Evolutionary conservation across 768 basidiomycete species (phyloP).

Genomic region (Leucosporidium scottii): DNA sequence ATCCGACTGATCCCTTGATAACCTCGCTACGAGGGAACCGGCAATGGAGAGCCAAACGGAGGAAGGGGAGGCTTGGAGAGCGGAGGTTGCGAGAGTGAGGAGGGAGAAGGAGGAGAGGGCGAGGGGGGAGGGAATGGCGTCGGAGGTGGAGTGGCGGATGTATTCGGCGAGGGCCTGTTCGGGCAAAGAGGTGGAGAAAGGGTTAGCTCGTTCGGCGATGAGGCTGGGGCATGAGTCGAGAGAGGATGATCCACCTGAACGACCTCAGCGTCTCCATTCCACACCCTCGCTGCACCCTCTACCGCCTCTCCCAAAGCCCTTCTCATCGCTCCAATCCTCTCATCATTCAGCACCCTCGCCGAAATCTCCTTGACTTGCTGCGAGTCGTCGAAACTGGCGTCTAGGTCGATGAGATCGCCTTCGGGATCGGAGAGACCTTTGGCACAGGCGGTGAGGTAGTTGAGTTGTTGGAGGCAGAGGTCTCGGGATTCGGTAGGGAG

Average conservation of each 20-base stretch:
- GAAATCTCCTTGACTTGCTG: slow-evolving; percentile 29
- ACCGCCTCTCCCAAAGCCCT: slow-evolving; percentile 37
- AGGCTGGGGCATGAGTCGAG: too few relatives aligned
- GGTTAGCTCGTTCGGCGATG: too few relatives aligned
- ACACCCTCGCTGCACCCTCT: slow-evolving; percentile 37
- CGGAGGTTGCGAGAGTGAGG: slow-evolving; percentile 42
- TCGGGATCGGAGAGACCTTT: slow-evolving; percentile 45
- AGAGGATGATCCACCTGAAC: too few relatives aligned
- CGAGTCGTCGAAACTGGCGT: slow-evolving; percentile 35
- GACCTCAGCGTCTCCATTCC: slow-evolving; percentile 42
- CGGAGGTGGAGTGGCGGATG: slow-evolving; percentile 42
- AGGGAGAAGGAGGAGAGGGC: slow-evolving; percentile 44
- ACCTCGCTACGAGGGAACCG: slow-evolving; percentile 39
- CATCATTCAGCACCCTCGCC: slow-evolving; percentile 13
- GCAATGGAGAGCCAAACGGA: slow-evolving; percentile 39
- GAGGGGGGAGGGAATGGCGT: slow-evolving; percentile 41
- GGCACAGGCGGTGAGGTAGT: slow-evolving; percentile 44
- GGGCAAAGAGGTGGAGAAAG: too few relatives aligned
- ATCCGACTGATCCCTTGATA: slow-evolving; percentile 32
- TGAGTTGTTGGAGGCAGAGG: slow-evolving; percentile 39
- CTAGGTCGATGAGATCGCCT: slow-evolving; percentile 44
- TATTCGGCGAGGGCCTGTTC: slow-evolving; percentile 39
- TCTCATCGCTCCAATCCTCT: slow-evolving; percentile 37
- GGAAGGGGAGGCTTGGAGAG: slow-evolving; percentile 19
- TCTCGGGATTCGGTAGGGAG: slow-evolving; percentile 36